phyloP scores from a whole-genome alignment of 2,329 filamentous ascomycete species.

The Lasiodiplodia sp. region DNA sequence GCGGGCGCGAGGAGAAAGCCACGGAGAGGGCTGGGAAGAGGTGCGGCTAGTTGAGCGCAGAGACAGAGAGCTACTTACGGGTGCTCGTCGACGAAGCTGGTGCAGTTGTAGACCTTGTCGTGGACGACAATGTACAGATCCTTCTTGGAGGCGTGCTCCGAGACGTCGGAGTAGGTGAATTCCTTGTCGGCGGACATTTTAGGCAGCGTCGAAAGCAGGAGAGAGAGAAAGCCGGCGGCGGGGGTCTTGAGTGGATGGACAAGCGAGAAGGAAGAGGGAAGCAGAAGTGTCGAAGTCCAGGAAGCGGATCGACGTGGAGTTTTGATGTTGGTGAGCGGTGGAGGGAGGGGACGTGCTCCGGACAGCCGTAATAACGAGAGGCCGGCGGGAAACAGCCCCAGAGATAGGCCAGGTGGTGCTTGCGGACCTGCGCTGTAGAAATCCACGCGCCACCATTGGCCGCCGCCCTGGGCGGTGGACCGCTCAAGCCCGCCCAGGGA shows the following conservation, averaged over 20 bases:
- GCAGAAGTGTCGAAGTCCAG: not conserved
- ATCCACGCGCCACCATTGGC: constrained; percentile 18
- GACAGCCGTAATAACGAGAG: constrained; percentile 13
- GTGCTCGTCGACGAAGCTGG: constrained; percentile 95
- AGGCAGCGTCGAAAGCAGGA: not conserved
- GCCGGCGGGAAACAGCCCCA: constrained; percentile 13
- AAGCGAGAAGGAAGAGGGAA: not conserved
- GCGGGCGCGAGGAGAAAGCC: not conserved
- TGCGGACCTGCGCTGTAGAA: constrained; percentile 20
- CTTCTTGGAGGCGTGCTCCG: constrained; percentile 70
- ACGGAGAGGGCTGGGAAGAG: not conserved
- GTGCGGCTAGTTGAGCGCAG: not conserved
- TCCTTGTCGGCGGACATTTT: constrained; percentile 47
- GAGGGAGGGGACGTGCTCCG: constrained; percentile 24
- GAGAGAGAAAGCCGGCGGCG: not conserved
- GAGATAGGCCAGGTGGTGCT: constrained; percentile 29
- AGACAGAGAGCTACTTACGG: constrained; percentile 65
- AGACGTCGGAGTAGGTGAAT: constrained; percentile 51
- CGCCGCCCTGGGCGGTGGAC: constrained; percentile 19
- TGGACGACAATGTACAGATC: constrained; percentile 91
- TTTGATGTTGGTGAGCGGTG: constrained; percentile 28
- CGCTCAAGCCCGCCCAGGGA: constrained; percentile 3
- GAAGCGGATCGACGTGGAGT: constrained; percentile 27
- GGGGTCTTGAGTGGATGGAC: not conserved
- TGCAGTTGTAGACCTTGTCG: constrained; percentile 93